Percentiles rank a stretch among this genome's conserved stretches.
Conservation (phyloP, 2,329 filamentous ascomycete genomes). For the Rhynchosporium agropyri region DNA sequence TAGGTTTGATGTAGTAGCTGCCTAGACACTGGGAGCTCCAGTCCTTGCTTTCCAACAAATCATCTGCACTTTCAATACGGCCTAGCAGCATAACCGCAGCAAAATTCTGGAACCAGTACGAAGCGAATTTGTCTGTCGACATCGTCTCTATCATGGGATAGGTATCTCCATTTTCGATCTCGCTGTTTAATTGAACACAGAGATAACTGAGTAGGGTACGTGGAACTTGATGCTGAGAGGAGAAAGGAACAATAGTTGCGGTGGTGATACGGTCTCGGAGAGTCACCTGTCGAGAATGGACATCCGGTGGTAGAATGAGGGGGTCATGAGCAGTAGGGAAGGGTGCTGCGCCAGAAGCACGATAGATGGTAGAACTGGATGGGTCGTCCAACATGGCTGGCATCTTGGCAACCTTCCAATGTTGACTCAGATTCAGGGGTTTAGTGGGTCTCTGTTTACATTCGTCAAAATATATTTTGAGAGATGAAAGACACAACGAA, state of each 20-base stretch:
- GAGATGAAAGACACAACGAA: not conserved
- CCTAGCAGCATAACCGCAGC: constrained; percentile 71
- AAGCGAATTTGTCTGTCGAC: constrained; percentile 61
- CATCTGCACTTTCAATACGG: constrained; percentile 57
- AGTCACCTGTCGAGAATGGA: constrained; percentile 63
- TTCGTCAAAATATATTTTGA: constrained; percentile 9
- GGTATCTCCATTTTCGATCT: constrained; percentile 73
- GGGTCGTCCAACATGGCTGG: constrained; percentile 66
- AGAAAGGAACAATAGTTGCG: constrained; percentile 70
- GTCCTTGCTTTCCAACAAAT: constrained; percentile 53
- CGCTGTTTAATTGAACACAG: constrained; percentile 67
- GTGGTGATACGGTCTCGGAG: constrained; percentile 68
- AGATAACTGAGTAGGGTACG: constrained; percentile 64
- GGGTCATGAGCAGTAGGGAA: constrained; percentile 54
- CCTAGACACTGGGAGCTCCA: constrained; percentile 70
- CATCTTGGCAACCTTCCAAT: constrained; percentile 46
- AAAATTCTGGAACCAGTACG: constrained; percentile 76
- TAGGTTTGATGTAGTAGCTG: constrained; percentile 74
- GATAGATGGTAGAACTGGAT: constrained; percentile 55
- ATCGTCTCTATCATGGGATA: constrained; percentile 71
- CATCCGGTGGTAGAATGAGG: constrained; percentile 47
- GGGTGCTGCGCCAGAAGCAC: constrained; percentile 55
- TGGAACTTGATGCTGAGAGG: constrained; percentile 62
- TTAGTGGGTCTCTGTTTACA: constrained; percentile 18
- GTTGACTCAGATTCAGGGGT: constrained; percentile 11